Percentiles rank a stretch among this genome's conserved stretches.
Evolutionary conservation across 129 eudicot genomes (phyloP).

Genomic region (Ambrosia artemisiifolia): DNA sequence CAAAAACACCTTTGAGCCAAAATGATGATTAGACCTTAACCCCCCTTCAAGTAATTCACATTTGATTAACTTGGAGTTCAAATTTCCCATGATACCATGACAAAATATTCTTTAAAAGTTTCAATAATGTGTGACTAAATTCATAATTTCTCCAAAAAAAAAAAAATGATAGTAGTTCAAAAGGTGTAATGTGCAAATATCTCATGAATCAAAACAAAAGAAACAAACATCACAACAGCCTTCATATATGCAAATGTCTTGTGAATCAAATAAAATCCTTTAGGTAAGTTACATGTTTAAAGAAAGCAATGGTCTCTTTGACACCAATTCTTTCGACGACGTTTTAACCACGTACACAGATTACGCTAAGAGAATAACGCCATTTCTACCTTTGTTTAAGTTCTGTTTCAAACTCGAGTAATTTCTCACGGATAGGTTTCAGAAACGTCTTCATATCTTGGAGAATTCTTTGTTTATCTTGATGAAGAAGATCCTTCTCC

Average conservation of each 20-base stretch:
- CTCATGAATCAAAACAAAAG: background rate
- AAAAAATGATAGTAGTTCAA: background rate
- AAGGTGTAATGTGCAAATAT: background rate
- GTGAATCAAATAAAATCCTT: constrained; percentile 17
- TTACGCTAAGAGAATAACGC: background rate
- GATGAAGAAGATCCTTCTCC: constrained; percentile 50
- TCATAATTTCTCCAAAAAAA: background rate
- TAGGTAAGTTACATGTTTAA: background rate
- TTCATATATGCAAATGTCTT: background rate
- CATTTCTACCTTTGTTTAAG: constrained; percentile 57
- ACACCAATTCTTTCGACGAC: background rate
- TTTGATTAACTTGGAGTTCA: no score
- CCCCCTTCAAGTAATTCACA: no score
- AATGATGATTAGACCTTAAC: no score
- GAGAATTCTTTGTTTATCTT: constrained; percentile 49
- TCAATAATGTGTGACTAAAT: no score
- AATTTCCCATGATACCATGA: no score
- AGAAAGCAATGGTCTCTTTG: constrained; percentile 22
- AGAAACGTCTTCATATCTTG: constrained; percentile 58
- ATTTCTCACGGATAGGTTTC: constrained; percentile 65
- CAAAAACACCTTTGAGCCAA: no score
- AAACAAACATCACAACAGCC: constrained; percentile 5
- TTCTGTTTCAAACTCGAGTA: constrained; percentile 65
- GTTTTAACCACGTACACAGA: background rate
- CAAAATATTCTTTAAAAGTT: no score